phyloP scores from a whole-genome alignment of 331 rosid species.

The Quercus lobata region DNA sequence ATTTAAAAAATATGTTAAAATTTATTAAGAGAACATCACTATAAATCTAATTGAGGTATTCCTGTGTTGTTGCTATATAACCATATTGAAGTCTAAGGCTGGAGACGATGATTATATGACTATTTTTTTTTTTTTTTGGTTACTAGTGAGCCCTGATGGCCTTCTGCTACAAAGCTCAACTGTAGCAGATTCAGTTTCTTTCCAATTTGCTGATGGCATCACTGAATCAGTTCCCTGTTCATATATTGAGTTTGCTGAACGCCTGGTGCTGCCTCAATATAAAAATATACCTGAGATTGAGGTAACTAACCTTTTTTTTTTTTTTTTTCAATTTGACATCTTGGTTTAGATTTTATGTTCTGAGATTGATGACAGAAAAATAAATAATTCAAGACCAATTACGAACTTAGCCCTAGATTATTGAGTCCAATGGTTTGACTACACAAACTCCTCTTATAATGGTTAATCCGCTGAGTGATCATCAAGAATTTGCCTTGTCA shows the following conservation, averaged over 20 bases:
- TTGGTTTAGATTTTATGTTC: not conserved
- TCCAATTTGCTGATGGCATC: constrained; percentile 67
- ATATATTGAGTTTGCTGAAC: constrained; percentile 93
- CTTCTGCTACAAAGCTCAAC: constrained; percentile 96
- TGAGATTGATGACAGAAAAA: not conserved
- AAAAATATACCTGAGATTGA: constrained; percentile 49
- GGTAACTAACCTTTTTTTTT: constrained; percentile 33
- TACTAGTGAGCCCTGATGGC: constrained; percentile 93
- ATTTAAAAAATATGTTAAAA: not conserved
- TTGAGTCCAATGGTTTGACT: not conserved
- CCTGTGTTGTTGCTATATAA: not conserved
- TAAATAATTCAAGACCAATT: not conserved
- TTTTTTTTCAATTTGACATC: not conserved
- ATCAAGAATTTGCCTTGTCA: not conserved
- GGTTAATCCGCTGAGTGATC: not conserved
- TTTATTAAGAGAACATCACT: not conserved
- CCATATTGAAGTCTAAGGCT: not conserved
- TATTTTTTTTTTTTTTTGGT: not conserved
- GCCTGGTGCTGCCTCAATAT: constrained; percentile 73
- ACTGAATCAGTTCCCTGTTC: constrained; percentile 78
- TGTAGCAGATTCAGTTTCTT: constrained; percentile 71
- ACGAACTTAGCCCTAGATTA: not conserved
- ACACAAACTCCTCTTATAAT: not conserved
- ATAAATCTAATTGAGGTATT: not conserved
- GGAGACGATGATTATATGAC: not conserved